These are phyloP conservation scores for Rosa lucieae DNA, from an alignment of 306 rosid species.

Conservation along the genomic window DNA sequence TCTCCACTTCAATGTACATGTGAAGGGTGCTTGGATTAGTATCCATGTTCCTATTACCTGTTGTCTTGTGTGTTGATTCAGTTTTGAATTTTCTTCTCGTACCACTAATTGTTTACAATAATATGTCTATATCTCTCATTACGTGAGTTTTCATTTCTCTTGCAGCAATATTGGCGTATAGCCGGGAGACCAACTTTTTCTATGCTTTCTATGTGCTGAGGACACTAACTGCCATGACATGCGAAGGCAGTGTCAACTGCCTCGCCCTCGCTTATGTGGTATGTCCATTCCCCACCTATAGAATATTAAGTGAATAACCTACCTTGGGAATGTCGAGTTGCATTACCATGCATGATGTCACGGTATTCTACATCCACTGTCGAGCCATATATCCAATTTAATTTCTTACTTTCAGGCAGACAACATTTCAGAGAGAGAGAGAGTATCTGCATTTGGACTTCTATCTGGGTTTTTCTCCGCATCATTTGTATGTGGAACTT, in stretches of 20 bases:
- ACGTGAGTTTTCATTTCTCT: not conserved
- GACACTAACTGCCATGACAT: conserved; percentile 63
- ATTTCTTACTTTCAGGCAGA: conserved; percentile 55
- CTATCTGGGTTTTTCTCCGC: conserved; percentile 69
- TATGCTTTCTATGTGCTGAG: conserved; percentile 54
- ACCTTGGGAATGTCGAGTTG: not conserved
- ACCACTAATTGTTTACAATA: not conserved
- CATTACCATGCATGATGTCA: not conserved
- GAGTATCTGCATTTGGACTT: conserved; percentile 73
- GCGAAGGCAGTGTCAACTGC: conserved; percentile 56
- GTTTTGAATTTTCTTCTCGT: not conserved
- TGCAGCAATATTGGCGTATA: conserved; percentile 77
- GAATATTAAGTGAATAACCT: not conserved
- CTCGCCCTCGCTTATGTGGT: conserved; percentile 90
- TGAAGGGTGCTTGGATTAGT: not conserved
- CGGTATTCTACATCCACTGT: not conserved
- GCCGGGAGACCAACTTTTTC: conserved; percentile 55
- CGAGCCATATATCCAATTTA: not conserved
- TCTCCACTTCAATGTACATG: not conserved
- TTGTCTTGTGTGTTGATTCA: not conserved
- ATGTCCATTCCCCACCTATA: not conserved
- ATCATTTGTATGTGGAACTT: conserved; percentile 65
- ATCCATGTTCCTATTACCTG: not conserved
- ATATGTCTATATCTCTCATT: not conserved
- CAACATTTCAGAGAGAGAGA: conserved; percentile 40